Base-by-base conservation (phyloP, 169 alveolate species). In the Plasmodium fragile region DNA sequence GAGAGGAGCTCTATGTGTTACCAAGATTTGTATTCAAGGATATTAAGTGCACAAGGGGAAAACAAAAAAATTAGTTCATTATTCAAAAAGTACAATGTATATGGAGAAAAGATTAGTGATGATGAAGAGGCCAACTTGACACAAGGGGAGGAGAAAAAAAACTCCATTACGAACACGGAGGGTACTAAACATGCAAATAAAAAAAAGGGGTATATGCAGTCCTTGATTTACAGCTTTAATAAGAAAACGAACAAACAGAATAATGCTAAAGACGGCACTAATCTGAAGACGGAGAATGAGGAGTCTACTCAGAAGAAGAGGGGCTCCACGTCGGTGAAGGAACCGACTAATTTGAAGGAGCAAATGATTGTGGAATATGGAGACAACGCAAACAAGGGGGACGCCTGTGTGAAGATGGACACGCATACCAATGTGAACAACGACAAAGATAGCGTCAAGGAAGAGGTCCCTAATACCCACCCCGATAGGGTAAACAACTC, bases 1-100 rank as follows among this genome's bases (percentile, higher is more conserved):
- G 93, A 85, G 59, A 72, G 93, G 45, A 85, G 69, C 79, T 13
- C 93, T 16, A 85, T 85, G 93, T 85, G 93, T 43, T 73, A 73
- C 78, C 85, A 85, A 16, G 93, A 85, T 34, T 52, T 85, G 25
- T 85, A 73, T 53, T 80, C 85, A 3, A 73, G 39, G 32, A 28
- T 85, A 16, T 16, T 73, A 73, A 39, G 22, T 34, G 30, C 25
- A 18, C 49, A 77, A 28, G 18, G 36, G 28, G 52, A 45, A 41
- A 85, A 59, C 65, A 72, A 85, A 85, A 85, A 85, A 32, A 25
- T 41, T 11, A 75, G 70, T 49, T 73, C 80, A 30, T 3, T 65
- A 65, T 18, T 85, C 18, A 85, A 72, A 52, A 85, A 85, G 59
- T 22, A 39, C 79, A 39, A 30, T 43, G 93, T 75, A 43, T 73